phyloP scores from a whole-genome alignment of 176 grass and related monocot genomes.

The Panicum miliaceum region DNA sequence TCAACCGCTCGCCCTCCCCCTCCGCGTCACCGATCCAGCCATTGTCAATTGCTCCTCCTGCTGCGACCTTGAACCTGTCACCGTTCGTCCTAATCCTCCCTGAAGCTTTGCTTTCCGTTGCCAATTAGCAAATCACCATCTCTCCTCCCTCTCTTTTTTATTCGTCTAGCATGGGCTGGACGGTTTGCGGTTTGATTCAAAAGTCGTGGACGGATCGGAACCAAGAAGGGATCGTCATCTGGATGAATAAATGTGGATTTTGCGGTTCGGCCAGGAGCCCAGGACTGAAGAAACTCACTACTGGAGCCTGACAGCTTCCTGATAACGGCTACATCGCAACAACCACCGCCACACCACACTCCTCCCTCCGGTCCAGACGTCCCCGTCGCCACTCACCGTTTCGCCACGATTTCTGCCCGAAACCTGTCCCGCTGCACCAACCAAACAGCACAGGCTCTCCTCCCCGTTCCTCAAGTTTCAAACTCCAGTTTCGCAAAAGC shows the following conservation, averaged over 20 bases:
- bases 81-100: neutral
- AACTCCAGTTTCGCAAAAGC: constrained; percentile 19
- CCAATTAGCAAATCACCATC: neutral
- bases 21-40: neutral
- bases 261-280: neutral
- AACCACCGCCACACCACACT: constrained; percentile 52
- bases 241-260: neutral
- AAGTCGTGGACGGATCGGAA: neutral
- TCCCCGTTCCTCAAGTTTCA: neutral
- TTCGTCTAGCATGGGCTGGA: neutral
- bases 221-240: neutral
- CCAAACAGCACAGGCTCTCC: constrained; percentile 29
- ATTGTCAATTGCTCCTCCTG: neutral
- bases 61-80: neutral
- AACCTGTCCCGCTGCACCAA: constrained; percentile 35
- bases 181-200: neutral
- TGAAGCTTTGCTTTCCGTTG: neutral
- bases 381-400: constrained; percentile 39
- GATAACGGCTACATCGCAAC: constrained; percentile 72
- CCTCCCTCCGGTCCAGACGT: constrained; percentile 10
- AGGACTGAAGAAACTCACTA: neutral
- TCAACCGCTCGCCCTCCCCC: neutral
- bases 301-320: constrained; percentile 74
- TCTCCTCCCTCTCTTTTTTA: neutral
- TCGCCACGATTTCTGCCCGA: constrained; percentile 11